Evolutionary conservation across 352 stramenopile genomes (phyloP).

Genomic region (Globisporangium iwayamae): DNA sequence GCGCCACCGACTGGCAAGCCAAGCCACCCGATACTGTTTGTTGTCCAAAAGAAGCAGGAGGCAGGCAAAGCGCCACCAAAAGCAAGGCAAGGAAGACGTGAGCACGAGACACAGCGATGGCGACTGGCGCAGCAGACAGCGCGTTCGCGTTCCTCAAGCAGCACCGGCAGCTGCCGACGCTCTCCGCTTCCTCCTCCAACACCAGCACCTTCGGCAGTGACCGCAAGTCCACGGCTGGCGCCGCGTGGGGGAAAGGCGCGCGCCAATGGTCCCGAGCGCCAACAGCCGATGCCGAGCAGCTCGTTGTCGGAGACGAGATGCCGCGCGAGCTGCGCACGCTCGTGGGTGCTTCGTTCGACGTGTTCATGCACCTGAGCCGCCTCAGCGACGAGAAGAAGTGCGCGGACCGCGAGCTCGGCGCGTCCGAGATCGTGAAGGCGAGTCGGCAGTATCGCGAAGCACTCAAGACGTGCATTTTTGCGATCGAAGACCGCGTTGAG

Average conservation of each 20-base stretch:
- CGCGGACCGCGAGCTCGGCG: conserved; percentile 18
- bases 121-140: conserved; percentile 4
- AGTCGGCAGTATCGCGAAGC: conserved; percentile 73
- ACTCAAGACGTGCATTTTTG: conserved; percentile 63
- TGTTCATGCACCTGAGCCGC: conserved; percentile 36
- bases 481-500: conserved; percentile 51
- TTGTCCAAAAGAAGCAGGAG: too few relatives aligned
- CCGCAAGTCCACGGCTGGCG: conserved; percentile 21
- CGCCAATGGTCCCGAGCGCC: conserved; percentile 31
- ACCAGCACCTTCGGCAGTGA: conserved; percentile 3
- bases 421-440: conserved; percentile 37
- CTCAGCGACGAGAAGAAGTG: conserved; percentile 13
- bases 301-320: conserved; percentile 29
- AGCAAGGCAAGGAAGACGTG: neutral
- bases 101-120: conserved; percentile 3
- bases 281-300: neutral
- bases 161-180: conserved; percentile 10
- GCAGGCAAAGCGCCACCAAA: neutral
- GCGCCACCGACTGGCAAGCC: neutral
- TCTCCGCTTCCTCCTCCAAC: neutral
- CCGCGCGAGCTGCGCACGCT: conserved; percentile 50
- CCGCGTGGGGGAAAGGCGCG: conserved; percentile 52
- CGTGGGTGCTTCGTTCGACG: conserved; percentile 56
- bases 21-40: neutral
- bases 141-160: conserved; percentile 19